Percentiles rank a stretch among this genome's conserved stretches.
Conservation (phyloP, 208 protist genomes). For the Trypanosoma congolense region DNA sequence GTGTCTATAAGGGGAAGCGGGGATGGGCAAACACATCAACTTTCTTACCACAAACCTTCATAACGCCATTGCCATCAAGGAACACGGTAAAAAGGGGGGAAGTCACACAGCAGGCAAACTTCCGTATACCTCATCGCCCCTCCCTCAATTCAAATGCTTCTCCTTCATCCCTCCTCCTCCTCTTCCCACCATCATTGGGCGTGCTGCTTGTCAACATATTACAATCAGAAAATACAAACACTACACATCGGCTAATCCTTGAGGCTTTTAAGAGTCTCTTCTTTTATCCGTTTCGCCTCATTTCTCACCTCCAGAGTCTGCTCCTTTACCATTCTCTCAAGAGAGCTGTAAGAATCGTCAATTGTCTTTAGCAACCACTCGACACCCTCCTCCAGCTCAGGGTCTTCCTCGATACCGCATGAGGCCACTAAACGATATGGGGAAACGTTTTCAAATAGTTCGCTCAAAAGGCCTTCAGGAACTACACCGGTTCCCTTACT, state of each 20-base stretch:
- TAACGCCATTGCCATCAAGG: too few relatives aligned
- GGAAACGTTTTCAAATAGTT: constrained; percentile 36
- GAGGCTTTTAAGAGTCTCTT: constrained; percentile 57
- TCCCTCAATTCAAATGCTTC: background rate
- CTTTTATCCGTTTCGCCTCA: constrained; percentile 61
- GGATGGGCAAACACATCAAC: too few relatives aligned
- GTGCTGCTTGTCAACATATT: too few relatives aligned
- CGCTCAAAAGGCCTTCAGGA: constrained; percentile 53
- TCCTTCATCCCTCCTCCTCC: background rate
- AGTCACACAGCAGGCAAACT: too few relatives aligned
- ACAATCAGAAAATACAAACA: too few relatives aligned
- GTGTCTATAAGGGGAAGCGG: too few relatives aligned
- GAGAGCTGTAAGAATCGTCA: constrained; percentile 46
- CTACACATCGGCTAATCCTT: constrained; percentile 15
- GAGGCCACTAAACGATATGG: constrained; percentile 60
- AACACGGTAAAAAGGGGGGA: too few relatives aligned
- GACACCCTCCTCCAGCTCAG: constrained; percentile 61
- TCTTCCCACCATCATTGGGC: background rate
- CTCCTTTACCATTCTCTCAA: constrained; percentile 46
- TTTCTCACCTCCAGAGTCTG: constrained; percentile 65
- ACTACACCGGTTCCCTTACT: constrained; percentile 78
- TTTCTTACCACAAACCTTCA: too few relatives aligned
- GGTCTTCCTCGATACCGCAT: constrained; percentile 77
- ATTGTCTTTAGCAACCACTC: constrained; percentile 84
- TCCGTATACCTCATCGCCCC: too few relatives aligned